Evolutionary conservation across 1,284 basidiomycete genomes (phyloP).

Genomic region (Naganishia liquefaciens): DNA sequence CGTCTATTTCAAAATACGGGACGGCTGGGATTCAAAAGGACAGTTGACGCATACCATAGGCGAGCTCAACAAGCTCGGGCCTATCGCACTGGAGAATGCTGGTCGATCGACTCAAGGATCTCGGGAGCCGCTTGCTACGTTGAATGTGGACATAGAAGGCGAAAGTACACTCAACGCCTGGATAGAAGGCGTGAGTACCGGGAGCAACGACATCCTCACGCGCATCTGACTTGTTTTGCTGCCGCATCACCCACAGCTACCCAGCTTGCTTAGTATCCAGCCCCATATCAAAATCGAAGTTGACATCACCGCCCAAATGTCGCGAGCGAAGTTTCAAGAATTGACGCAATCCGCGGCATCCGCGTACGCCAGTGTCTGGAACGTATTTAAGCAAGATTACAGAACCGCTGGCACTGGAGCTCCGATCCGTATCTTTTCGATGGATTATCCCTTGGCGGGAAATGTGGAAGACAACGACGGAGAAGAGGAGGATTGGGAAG

Average conservation of each 20-base stretch:
- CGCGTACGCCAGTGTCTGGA: conserved; percentile 2
- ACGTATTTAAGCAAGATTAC: not conserved
- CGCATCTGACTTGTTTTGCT: not conserved
- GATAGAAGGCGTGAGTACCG: not conserved
- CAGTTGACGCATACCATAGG: not conserved
- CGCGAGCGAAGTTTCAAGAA: not conserved
- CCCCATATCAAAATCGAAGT: not conserved
- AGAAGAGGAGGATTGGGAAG: not conserved
- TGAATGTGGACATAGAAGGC: not conserved
- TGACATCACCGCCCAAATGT: not conserved
- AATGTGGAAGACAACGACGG: too few relatives aligned
- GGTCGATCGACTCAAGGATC: too few relatives aligned
- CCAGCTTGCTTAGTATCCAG: not conserved
- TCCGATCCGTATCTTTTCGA: too few relatives aligned
- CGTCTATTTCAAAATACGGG: not conserved
- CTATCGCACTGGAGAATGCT: too few relatives aligned
- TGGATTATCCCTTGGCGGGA: too few relatives aligned
- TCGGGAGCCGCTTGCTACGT: too few relatives aligned
- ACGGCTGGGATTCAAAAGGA: not conserved
- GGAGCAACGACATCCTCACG: too few relatives aligned
- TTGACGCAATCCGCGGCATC: not conserved
- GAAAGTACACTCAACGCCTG: not conserved
- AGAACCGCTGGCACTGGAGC: not conserved
- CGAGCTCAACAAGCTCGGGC: not conserved
- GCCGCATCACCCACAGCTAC: not conserved